Evolutionary conservation across 495 filamentous ascomycete species (phyloP), one percentile per base, ranked within the genome.

Genomic region (Aspergillus diversus): DNA sequence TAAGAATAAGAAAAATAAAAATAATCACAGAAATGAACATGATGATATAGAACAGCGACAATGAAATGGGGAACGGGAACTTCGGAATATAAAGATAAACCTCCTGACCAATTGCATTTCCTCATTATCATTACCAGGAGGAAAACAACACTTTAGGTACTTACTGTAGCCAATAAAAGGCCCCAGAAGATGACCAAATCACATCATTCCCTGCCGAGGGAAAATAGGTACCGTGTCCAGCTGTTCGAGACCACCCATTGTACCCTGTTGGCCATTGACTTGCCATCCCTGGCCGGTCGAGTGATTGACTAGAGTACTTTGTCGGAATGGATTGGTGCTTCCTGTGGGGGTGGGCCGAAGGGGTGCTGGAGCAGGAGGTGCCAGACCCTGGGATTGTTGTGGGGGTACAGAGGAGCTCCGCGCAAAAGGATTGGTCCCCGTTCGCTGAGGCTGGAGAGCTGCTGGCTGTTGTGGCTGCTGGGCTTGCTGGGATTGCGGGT

Each of bases 271-370:
- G 8, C 72, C 72, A 57, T 86, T 86, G 43, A 83, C 83, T 67
- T 96, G 93, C 91, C 95, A 97, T 13, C 91, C 90, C 72, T 89
- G 82, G 0, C 93, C 93, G 3, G 92, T 97, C 39, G 87, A 84
- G 68, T 94, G 91, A 67, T 96, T 93, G 37, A 95, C 87, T 66
- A 97, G 96, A 0, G 87, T 84, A 55, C 88, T 90, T 72, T 97
- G 92, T 8, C 94, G 85, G 85, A 98, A 97, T 2, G 94, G 94
- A 72, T 98, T 98, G 15, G 94, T 98, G 68, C 87, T 93, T 7
- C 93, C 94, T 2, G 95, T 97, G 5, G 87, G 85, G 61, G 89
- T 84, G 4, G 91, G 77, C 61, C 86, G 86, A 8, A 92, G 72
- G 17, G 84, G 77, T 8, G 82, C 73, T 16, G 78, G 69, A 5